Evolutionary conservation across 2,329 filamentous ascomycete species (phyloP), one percentile per base, ranked within the genome.

Genomic region (Xylaria polymorpha): DNA sequence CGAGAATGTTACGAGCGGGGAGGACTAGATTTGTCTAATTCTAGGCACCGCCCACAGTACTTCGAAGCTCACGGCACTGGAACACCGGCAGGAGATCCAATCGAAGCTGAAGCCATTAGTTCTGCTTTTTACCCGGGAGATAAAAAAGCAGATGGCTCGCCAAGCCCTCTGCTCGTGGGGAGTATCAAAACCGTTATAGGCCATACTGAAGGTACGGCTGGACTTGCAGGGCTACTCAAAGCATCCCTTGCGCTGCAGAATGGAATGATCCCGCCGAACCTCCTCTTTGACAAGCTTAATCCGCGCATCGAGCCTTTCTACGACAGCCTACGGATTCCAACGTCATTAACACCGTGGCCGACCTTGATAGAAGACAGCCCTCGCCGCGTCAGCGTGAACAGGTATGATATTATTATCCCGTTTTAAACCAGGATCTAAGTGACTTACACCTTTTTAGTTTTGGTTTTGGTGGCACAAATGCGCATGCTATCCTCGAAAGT

Each of bases 11-110:
- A 43, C 41, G 10, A 4, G 12, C 41, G 41, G 4, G 41, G 5
- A 3, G 41, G 41, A 6, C 41, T 43, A 4, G 10, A 43, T 14
- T 43, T 18, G 18, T 3, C 4, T 4, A 5, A 6, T 18, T 10
- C 41, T 14, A 18, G 18, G 14, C 5, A 43, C 14, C 41, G 18
- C 5, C 41, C 41, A 18, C 41, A 43, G 41, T 51, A 32, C 39
- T 48, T 20, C 6, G 48, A 60, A 35, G 51, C 32, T n/a, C 84
- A 86, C 44, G 84, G 83, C 0, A 85, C 84, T 0, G 83, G 83
- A 0, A 86, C 84, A 0, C 63, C 72, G 1, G 78, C 76, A 0
- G 84, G 84, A 0, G 44, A 57, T 55, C 18, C 44, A 6, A 22
- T 48, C 20, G 44, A 48, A 14, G 20, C 44, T 18, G 18, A 48